A percentile compares a stretch with the other conserved stretches of the same genome.
Evolutionary conservation across 495 filamentous ascomycete genomes (phyloP).

Genomic region (Trichoderma orchidacearum): DNA sequence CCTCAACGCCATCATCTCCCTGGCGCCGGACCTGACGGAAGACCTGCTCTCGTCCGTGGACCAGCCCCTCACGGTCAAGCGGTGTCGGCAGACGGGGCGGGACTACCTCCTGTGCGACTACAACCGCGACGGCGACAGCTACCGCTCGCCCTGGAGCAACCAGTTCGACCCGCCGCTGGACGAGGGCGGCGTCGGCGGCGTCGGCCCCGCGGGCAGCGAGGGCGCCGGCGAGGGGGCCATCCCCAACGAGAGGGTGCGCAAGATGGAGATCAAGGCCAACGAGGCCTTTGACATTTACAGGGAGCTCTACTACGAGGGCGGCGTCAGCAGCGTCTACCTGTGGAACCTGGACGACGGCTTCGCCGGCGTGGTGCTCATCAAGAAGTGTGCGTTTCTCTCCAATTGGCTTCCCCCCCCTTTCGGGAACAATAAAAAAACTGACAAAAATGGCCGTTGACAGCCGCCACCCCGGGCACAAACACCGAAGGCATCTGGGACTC

Average conservation of each 20-base stretch:
- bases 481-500: constrained; percentile 87
- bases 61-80: constrained; percentile 76
- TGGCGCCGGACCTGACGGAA: constrained; percentile 87
- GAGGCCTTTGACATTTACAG: constrained; percentile 96
- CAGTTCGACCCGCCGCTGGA: constrained; percentile 82
- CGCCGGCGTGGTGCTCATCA: constrained; percentile 86
- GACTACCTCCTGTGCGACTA: constrained; percentile 99
- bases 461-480: constrained; percentile 46
- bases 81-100: constrained; percentile 74
- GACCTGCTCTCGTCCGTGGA: constrained; percentile 96
- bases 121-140: constrained; percentile 96
- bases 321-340: constrained; percentile 88
- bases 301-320: constrained; percentile 96
- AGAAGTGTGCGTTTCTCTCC: constrained; percentile 78
- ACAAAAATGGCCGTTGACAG: constrained; percentile 8
- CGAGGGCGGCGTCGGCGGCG: constrained; percentile 23
- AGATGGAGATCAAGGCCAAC: constrained; percentile 86
- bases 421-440: not conserved
- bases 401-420: not conserved
- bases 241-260: constrained; percentile 74
- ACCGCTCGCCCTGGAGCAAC: constrained; percentile 95
- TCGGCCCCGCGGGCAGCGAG: constrained; percentile 22
- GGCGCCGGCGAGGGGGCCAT: constrained; percentile 50
- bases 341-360: constrained; percentile 99
- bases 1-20: constrained; percentile 68